These are phyloP conservation scores for Helenozyma rhizophorensis DNA, from an alignment of 805 yeast species.

Conservation along the genomic window DNA sequence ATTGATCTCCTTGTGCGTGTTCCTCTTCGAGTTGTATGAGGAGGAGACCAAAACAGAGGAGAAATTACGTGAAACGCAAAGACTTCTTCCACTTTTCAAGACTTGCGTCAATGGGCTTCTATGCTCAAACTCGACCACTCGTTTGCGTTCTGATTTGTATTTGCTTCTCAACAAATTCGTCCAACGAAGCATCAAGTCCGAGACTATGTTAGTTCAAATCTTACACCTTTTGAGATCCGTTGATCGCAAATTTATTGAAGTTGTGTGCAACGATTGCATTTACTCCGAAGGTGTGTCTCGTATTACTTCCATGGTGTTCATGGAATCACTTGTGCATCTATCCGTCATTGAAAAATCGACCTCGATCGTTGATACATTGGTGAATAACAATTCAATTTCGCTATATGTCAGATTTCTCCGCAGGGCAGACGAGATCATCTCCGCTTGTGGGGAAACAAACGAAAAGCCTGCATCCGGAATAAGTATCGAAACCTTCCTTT, in stretches of 20 bases:
- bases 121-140: constrained; percentile 62
- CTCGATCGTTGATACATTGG: constrained; percentile 56
- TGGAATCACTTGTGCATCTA: constrained; percentile 62
- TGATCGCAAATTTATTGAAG: constrained; percentile 56
- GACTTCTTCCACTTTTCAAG: constrained; percentile 66
- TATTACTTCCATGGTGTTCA: constrained; percentile 67
- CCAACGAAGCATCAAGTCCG: constrained; percentile 42
- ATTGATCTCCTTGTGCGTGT: constrained; percentile 69
- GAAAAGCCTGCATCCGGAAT: constrained; percentile 21
- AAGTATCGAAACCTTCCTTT: constrained; percentile 51
- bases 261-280: constrained; percentile 73
- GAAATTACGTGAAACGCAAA: constrained; percentile 29
- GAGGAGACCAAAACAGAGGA: constrained; percentile 24
- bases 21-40: constrained; percentile 61
- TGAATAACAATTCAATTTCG: constrained; percentile 61
- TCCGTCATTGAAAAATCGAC: constrained; percentile 45
- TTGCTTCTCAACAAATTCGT: constrained; percentile 65
- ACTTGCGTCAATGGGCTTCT: constrained; percentile 71
- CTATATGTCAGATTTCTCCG: constrained; percentile 64
- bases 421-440: constrained; percentile 61
- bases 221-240: constrained; percentile 54
- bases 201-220: constrained; percentile 42
- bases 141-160: constrained; percentile 75
- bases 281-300: constrained; percentile 74
- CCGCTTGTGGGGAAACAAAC: constrained; percentile 23